Base-by-base conservation (phyloP, 2,329 filamentous ascomycete genomes). In the Kalaharituber pfeilii region DNA sequence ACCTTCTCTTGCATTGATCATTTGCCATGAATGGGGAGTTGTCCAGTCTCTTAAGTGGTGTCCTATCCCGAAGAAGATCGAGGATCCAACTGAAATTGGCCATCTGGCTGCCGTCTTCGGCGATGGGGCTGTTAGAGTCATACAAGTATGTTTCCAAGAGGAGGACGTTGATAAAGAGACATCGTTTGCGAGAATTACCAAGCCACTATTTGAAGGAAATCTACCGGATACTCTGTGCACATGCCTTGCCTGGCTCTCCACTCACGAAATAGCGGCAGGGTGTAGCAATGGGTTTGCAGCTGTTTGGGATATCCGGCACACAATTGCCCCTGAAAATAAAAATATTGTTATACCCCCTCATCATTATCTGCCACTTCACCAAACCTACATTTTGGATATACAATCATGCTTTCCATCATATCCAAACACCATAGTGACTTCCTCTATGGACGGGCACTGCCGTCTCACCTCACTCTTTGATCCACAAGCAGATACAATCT, bases 41-140 rank as follows among this genome's bases (percentile, higher is more conserved):
- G 64, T 71, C 2, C 71, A 67, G 53, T 59, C 66, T 5, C 62
- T 75, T n/a, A 69, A 70, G 57, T 76, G 72, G 72, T 74, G 72
- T 62, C 72, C 71, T 5, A 61, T 70, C 8, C 56, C 59, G 2
- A 54, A 62, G 20, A 47, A 60, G 22, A 45, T 57, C 22, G 49
- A 59, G 26, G 55, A 55, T n/a, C 57, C 59, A 36, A 53, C 53
- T 39, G 49, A 60, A n/a, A 65, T 75, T 15, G 73, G 73, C 1
- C 64, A 75, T 2, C 66, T 76, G 4, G 72, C 71, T 1, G 69
- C 67, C 6, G 64, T 75, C 3, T 74, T 70, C 65, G 68, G 65
- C 20, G 74, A 76, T 59, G 74, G 74, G 5, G 66, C 64, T 39
- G 61, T 72, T 3, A 65, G 73, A 39, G 66, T 76, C 11, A 52